Percentiles rank a stretch among this genome's conserved stretches.
phyloP scores from a whole-genome alignment of 2,329 filamentous ascomycete species.

The Fusarium kyushuense region DNA sequence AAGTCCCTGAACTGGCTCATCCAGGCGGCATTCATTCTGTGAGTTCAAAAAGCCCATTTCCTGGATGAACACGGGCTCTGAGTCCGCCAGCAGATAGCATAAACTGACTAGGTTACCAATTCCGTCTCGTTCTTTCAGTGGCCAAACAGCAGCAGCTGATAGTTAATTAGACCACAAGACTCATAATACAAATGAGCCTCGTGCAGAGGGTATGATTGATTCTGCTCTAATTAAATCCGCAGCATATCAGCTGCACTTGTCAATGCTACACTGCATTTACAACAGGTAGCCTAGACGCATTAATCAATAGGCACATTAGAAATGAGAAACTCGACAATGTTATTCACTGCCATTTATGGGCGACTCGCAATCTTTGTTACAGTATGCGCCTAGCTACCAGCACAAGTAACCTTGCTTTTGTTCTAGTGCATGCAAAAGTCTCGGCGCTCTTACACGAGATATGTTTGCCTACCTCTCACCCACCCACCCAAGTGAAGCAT shows the following conservation, averaged over 20 bases:
- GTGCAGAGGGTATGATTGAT: neutral
- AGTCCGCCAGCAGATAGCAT: neutral
- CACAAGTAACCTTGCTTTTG: too few species aligned
- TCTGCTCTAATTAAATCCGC: too few species aligned
- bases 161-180: slow-evolving; percentile 1
- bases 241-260: neutral
- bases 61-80: neutral
- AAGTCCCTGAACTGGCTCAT: slow-evolving; percentile 13
- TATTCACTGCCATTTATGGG: neutral
- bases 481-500: neutral
- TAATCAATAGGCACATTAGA: neutral
- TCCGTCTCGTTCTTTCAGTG: neutral
- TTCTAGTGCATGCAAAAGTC: neutral
- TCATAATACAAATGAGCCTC: slow-evolving; percentile 16
- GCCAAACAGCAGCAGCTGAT: neutral
- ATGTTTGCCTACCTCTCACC: neutral
- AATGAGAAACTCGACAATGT: neutral
- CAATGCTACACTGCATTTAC: neutral
- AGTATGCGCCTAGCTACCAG: neutral
- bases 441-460: neutral
- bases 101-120: neutral
- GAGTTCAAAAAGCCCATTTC: neutral
- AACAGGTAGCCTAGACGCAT: neutral
- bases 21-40: neutral
- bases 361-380: neutral